Conservation (phyloP, 371 early-diverging fungal genomes). For the Mortierella sp. region DNA sequence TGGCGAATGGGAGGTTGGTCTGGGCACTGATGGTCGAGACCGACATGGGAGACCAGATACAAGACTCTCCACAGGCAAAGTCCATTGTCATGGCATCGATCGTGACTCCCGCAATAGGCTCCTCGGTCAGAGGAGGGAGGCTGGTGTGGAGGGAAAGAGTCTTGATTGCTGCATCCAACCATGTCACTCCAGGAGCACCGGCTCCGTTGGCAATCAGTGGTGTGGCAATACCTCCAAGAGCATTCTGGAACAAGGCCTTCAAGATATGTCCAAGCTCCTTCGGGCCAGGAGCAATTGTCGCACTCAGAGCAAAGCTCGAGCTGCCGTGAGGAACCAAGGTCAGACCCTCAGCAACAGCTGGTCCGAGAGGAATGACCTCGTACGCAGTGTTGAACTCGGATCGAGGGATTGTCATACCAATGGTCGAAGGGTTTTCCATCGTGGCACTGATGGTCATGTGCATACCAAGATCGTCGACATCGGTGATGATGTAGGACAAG, state of each 20-base stretch:
- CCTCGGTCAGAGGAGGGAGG: conserved; percentile 15
- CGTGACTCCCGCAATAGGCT: conserved; percentile 27
- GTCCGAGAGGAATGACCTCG: conserved; percentile 35
- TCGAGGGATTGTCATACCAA: conserved; percentile 46
- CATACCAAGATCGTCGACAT: conserved; percentile 34
- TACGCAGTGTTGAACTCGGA: conserved; percentile 33
- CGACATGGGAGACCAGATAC: conserved; percentile 22
- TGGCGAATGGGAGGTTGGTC: conserved; percentile 28
- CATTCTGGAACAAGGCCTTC: conserved; percentile 33
- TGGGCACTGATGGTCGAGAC: conserved; percentile 30
- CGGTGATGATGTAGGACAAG: conserved; percentile 22
- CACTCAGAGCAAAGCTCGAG: conserved; percentile 31
- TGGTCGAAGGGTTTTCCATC: conserved; percentile 50
- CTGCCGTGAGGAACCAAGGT: conserved; percentile 30
- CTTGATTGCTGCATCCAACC: conserved; percentile 44
- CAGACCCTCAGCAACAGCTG: conserved; percentile 29
- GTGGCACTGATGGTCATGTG: conserved; percentile 38
- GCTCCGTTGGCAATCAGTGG: conserved; percentile 25
- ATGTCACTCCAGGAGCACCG: conserved; percentile 40
- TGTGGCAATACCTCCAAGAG: conserved; percentile 21
- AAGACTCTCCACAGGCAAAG: conserved; percentile 23
- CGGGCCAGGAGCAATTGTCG: conserved; percentile 25
- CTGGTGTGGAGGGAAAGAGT: conserved; percentile 12
- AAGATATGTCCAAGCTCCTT: conserved; percentile 10
- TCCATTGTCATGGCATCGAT: conserved; percentile 51